phyloP scores from a whole-genome alignment of 1,139 yeast genomes.

The Magnusiomyces suaveolens region DNA sequence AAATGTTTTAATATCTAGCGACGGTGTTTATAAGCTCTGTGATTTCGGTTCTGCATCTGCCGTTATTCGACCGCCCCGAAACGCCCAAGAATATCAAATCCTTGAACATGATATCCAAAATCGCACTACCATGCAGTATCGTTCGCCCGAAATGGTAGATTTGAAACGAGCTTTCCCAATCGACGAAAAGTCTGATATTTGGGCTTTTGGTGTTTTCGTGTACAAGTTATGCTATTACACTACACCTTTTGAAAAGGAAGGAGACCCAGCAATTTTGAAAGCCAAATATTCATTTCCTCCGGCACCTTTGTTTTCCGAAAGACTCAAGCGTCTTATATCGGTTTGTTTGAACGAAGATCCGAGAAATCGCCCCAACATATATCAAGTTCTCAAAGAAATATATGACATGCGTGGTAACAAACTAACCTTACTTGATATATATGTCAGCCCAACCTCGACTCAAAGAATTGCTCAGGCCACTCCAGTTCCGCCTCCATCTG shows the following conservation, averaged over 20 bases:
- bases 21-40: conserved; percentile 69
- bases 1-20: conserved; percentile 71
- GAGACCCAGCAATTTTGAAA: conserved; percentile 57
- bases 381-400: conserved; percentile 66
- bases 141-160: conserved; percentile 96
- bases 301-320: conserved; percentile 33
- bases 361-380: conserved; percentile 71
- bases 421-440: conserved; percentile 41
- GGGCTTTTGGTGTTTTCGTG: conserved; percentile 91
- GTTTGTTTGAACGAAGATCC: conserved; percentile 77
- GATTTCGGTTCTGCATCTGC: conserved; percentile 92
- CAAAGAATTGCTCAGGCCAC: conserved; percentile 11
- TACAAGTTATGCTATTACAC: conserved; percentile 89
- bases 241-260: conserved; percentile 80
- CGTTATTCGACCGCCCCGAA: conserved; percentile 54
- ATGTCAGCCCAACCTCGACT: conserved; percentile 16
- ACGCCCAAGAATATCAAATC: conserved; percentile 53
- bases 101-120: conserved; percentile 76
- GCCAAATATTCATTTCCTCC: conserved; percentile 52
- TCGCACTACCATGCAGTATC: conserved; percentile 95
- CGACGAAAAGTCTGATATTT: conserved; percentile 88
- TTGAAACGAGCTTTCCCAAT: conserved; percentile 74
- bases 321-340: conserved; percentile 45
- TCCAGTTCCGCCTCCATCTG: conserved; percentile 17
- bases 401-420: conserved; percentile 45